Conservation (phyloP, 139 green algal species). For the Haematococcus lacustris region DNA sequence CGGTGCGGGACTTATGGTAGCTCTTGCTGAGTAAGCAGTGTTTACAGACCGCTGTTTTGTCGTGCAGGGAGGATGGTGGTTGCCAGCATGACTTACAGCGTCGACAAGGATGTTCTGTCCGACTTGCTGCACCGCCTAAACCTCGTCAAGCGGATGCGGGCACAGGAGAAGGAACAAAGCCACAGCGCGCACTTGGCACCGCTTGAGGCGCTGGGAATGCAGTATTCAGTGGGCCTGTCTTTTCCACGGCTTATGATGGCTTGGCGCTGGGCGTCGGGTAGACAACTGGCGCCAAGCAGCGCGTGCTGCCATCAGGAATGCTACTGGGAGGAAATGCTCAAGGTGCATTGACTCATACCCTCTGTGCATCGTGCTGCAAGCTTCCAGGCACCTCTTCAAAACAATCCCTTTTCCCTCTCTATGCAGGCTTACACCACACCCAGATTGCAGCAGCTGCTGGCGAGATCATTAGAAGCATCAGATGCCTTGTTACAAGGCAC, state of each 20-base stretch:
- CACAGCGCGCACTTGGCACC: no score
- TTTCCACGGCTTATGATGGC: conserved; percentile 3
- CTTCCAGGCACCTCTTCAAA: not conserved
- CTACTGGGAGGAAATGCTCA: conserved; percentile 9
- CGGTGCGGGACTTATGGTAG: no score
- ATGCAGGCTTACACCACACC: not conserved
- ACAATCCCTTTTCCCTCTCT: not conserved
- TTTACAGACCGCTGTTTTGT: no score
- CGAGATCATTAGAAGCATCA: not conserved
- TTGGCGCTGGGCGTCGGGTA: not conserved
- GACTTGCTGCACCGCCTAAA: conserved; percentile 6
- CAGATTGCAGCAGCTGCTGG: not conserved
- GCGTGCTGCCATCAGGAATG: conserved; percentile 8
- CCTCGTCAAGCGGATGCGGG: no score
- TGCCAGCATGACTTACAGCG: not conserved
- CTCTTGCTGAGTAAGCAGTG: no score
- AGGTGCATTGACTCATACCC: not conserved
- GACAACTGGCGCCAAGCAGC: not conserved
- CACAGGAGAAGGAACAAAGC: no score
- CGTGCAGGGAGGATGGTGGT: no score
- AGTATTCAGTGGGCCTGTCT: not conserved
- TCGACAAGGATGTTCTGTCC: conserved; percentile 7
- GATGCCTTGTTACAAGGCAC: no score
- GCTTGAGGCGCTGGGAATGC: no score
- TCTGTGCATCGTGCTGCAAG: no score